Conservation (phyloP, 2,329 filamentous ascomycete genomes). For the Dactylella cylindrospora region DNA sequence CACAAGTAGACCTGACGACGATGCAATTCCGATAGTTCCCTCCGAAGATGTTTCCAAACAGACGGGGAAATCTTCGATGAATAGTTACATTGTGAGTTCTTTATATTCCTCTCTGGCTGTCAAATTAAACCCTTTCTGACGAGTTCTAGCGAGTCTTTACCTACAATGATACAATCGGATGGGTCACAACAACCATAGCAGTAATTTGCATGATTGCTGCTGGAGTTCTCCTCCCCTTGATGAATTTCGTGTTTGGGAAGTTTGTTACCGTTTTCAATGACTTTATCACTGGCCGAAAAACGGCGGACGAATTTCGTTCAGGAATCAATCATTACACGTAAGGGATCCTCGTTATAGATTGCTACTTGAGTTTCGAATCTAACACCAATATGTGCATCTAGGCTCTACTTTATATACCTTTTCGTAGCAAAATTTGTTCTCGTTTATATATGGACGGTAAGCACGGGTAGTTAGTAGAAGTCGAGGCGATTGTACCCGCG, state of each 20-base stretch:
- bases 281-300: constrained; percentile 51
- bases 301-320: constrained; percentile 51
- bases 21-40: background rate
- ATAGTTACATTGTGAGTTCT: constrained; percentile 16
- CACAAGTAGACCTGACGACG: background rate
- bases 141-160: constrained; percentile 7
- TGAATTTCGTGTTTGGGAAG: constrained; percentile 59
- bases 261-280: constrained; percentile 57
- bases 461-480: constrained; percentile 55
- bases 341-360: constrained; percentile 46
- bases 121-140: background rate
- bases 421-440: constrained; percentile 68
- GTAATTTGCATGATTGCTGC: constrained; percentile 50
- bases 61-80: background rate
- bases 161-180: constrained; percentile 13
- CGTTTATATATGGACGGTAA: constrained; percentile 62
- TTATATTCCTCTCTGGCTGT: background rate
- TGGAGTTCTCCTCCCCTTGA: constrained; percentile 56
- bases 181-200: constrained; percentile 11
- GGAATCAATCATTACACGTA: constrained; percentile 36
- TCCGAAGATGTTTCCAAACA: background rate
- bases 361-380: background rate
- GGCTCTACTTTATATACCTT: constrained; percentile 67
- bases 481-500: constrained; percentile 51
- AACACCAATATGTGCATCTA: background rate